Conservation (phyloP, 108 stramenopile species). For the Pseudonitzschia delicatissima region DNA sequence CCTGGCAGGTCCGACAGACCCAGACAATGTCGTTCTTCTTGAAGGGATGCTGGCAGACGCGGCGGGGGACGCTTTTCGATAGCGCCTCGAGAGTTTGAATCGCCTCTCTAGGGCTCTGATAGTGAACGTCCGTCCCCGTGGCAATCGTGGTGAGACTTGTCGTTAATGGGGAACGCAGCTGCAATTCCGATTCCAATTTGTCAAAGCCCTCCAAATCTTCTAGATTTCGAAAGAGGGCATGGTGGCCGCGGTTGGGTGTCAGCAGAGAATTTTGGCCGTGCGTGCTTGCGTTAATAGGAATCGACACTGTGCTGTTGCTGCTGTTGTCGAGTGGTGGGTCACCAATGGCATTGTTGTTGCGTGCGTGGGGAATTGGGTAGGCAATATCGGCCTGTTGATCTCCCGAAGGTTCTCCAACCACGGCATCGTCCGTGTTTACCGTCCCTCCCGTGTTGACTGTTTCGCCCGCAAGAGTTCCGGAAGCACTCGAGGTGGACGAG, state of each 20-base stretch:
- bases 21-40: conserved; percentile 95
- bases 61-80: conserved; percentile 55
- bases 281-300: neutral
- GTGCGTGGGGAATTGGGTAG: no score
- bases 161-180: conserved; percentile 24
- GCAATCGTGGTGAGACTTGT: conserved; percentile 23
- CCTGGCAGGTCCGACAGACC: conserved; percentile 95
- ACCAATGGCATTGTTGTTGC: neutral
- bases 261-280: conserved; percentile 12
- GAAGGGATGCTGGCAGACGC: conserved; percentile 93
- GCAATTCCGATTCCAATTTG: conserved; percentile 30
- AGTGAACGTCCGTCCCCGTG: conserved; percentile 15
- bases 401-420: neutral
- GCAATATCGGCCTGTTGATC: no score
- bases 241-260: conserved; percentile 36
- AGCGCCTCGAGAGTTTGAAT: conserved; percentile 33
- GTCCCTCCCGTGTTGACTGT: neutral
- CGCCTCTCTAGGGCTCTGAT: conserved; percentile 22
- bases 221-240: conserved; percentile 30
- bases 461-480: neutral
- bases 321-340: neutral
- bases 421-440: neutral
- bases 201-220: conserved; percentile 37
- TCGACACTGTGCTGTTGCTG: neutral
- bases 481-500: no score